A percentile compares a stretch with the other conserved stretches of the same genome.
phyloP scores from a whole-genome alignment of 192 early-diverging fungal species.

The Entomortierella beljakovae region DNA sequence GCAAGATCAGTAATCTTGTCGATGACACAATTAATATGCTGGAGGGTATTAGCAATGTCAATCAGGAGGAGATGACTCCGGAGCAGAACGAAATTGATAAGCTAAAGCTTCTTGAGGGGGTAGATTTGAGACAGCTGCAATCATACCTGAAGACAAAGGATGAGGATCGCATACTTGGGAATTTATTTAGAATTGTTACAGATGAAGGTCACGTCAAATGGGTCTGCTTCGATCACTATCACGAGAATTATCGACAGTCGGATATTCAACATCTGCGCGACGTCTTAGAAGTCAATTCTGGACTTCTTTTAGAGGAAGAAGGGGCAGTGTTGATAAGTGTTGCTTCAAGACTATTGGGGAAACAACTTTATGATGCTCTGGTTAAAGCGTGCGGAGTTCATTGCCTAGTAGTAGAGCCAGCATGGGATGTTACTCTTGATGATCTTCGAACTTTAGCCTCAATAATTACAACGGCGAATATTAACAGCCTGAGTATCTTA shows the following conservation, averaged over 20 bases:
- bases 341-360: background rate
- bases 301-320: background rate
- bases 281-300: slow-evolving; percentile 7
- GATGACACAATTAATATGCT: slow-evolving; percentile 10
- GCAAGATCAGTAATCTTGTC: background rate
- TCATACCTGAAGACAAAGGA: slow-evolving; percentile 8
- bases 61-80: background rate
- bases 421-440: background rate
- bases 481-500: background rate
- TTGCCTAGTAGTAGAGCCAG: background rate
- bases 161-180: slow-evolving; percentile 5
- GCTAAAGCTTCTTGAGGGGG: background rate
- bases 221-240: slow-evolving; percentile 24
- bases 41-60: background rate
- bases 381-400: background rate
- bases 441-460: slow-evolving; percentile 2
- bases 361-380: slow-evolving; percentile 16
- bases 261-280: background rate
- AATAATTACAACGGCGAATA: background rate
- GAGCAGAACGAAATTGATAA: background rate
- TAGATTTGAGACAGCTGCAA: slow-evolving; percentile 13
- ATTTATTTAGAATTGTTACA: slow-evolving; percentile 21
- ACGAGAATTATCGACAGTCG: slow-evolving; percentile 11
- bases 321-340: slow-evolving; percentile 1
- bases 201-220: slow-evolving; percentile 24